Evolutionary conservation across 305 asterid genomes (phyloP).

Genomic region (Fraxinus dipetala): DNA sequence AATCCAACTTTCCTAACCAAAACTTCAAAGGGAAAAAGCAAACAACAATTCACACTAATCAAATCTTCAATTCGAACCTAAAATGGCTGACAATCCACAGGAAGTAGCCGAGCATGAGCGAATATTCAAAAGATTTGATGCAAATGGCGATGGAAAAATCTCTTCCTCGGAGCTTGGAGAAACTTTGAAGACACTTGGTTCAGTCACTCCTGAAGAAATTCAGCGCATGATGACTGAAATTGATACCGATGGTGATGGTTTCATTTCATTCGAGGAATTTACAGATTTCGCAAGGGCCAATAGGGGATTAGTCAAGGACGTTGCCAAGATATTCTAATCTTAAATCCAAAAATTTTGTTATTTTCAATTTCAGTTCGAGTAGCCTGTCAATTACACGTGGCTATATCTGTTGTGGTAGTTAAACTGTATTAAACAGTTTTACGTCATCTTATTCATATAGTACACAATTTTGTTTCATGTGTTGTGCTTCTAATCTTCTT

Average conservation of each 20-base stretch:
- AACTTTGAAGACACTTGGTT: conserved; percentile 58
- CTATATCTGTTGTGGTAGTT: conserved; percentile 14
- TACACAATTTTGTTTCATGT: not conserved
- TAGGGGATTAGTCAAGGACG: conserved; percentile 60
- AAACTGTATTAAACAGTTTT: not conserved
- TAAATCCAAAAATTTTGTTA: not conserved
- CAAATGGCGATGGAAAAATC: conserved; percentile 70
- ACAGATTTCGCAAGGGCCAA: conserved; percentile 54
- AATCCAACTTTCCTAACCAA: not conserved
- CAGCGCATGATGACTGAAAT: conserved; percentile 70
- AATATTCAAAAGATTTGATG: conserved; percentile 69
- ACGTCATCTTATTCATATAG: not conserved
- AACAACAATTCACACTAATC: not conserved
- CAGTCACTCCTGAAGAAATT: conserved; percentile 53
- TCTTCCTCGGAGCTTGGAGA: conserved; percentile 76
- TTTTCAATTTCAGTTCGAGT: not conserved
- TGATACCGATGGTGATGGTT: conserved; percentile 68
- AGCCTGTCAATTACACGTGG: not conserved
- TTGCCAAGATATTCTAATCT: conserved; percentile 64
- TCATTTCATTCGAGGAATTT: conserved; percentile 61
- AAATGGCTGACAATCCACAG: conserved; percentile 63
- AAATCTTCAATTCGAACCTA: not conserved
- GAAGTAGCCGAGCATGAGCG: conserved; percentile 59
- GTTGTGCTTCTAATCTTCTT: not conserved
- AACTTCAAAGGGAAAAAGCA: not conserved